Evolutionary conservation across 495 filamentous ascomycete species (phyloP).

Genomic region (Lophium mytilinum): DNA sequence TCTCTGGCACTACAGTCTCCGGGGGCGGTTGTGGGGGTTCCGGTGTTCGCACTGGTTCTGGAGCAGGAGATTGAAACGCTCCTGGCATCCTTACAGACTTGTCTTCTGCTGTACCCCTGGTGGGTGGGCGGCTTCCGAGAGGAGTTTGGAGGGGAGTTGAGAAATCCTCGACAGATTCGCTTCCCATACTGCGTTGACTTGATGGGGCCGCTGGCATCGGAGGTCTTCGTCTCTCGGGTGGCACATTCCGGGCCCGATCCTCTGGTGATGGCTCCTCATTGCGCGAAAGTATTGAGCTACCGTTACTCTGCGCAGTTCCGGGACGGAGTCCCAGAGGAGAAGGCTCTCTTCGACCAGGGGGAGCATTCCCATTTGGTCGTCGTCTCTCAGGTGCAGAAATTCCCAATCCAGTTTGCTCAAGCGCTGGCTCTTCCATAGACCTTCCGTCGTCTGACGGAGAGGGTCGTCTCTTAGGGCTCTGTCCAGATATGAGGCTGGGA

Average conservation of each 20-base stretch:
- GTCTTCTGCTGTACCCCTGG: no score
- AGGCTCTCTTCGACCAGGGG: constrained; percentile 4
- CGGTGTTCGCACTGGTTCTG: not conserved
- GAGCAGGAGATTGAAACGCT: not conserved
- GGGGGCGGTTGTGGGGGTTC: not conserved
- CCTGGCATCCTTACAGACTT: no score
- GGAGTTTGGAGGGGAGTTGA: constrained; percentile 6
- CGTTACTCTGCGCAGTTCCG: constrained; percentile 20
- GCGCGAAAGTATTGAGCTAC: constrained; percentile 17
- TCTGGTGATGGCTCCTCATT: constrained; percentile 15
- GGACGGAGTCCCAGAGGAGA: constrained; percentile 19
- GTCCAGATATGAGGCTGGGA: not conserved
- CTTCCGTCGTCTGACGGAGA: constrained; percentile 15
- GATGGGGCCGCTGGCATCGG: constrained; percentile 18
- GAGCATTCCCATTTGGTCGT: constrained; percentile 8
- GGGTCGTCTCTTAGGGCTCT: constrained; percentile 14
- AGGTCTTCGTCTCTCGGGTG: constrained; percentile 25
- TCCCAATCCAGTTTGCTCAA: constrained; percentile 5
- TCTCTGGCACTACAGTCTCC: not conserved
- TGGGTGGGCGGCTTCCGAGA: not conserved
- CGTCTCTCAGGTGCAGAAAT: constrained; percentile 7
- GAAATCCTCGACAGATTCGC: constrained; percentile 6
- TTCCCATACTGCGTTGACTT: constrained; percentile 12
- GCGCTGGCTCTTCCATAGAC: constrained; percentile 11
- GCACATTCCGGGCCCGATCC: constrained; percentile 4